Percentiles rank a stretch among this genome's conserved stretches.
phyloP scores from a whole-genome alignment of 192 early-diverging fungal genomes.

The Coemansia sp. region DNA sequence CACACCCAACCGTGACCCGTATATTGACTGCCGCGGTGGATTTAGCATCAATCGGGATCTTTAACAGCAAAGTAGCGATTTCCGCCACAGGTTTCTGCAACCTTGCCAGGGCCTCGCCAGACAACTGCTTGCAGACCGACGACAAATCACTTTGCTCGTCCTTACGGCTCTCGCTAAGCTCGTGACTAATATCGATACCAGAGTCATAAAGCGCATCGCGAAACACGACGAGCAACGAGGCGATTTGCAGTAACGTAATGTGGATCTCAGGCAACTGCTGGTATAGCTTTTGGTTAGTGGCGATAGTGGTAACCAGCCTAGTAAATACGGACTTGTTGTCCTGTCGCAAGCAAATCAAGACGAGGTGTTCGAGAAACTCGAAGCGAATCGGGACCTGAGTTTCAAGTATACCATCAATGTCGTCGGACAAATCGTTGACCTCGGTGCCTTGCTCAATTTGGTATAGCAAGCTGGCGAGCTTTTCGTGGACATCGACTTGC shows the following conservation, averaged over 20 bases:
- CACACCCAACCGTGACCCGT: conserved; percentile 4
- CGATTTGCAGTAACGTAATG: conserved; percentile 31
- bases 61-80: conserved; percentile 17
- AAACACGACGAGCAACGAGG: conserved; percentile 26
- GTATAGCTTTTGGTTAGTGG: conserved; percentile 34
- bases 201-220: conserved; percentile 21
- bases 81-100: conserved; percentile 24
- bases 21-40: neutral
- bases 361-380: conserved; percentile 40
- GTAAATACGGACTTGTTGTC: conserved; percentile 23
- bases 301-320: conserved; percentile 21
- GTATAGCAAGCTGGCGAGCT: conserved; percentile 19
- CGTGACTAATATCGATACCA: conserved; percentile 17
- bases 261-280: conserved; percentile 45
- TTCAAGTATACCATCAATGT: conserved; percentile 24
- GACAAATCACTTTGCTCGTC: neutral
- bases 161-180: neutral
- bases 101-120: conserved; percentile 10
- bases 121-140: neutral
- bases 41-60: conserved; percentile 25
- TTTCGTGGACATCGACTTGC: conserved; percentile 23
- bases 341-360: conserved; percentile 21
- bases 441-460: conserved; percentile 13
- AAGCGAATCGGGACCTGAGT: conserved; percentile 30
- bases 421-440: conserved; percentile 5